Evolutionary conservation across 768 basidiomycete genomes (phyloP).

Genomic region (Saitozyma sp.): DNA sequence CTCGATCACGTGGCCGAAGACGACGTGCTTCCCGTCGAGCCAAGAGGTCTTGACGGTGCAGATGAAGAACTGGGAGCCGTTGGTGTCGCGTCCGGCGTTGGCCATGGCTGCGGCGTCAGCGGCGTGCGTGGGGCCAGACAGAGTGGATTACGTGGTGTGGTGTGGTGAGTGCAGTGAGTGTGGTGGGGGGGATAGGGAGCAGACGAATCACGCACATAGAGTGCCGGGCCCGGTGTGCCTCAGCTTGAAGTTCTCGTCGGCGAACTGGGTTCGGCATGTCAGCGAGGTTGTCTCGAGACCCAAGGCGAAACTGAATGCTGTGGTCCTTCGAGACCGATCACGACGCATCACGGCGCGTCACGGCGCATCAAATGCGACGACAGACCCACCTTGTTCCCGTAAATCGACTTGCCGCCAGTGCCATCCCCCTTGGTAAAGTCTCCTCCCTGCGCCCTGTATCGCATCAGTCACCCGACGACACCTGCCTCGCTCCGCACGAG

Average conservation of each 20-base stretch:
- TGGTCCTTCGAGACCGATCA: background rate
- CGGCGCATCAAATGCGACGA: background rate
- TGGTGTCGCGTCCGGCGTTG: conserved; percentile 91
- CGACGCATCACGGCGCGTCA: background rate
- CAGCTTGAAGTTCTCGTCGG: conserved; percentile 98
- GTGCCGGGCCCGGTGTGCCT: conserved; percentile 80
- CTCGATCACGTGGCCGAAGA: conserved; percentile 87
- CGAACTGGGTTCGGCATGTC: conserved; percentile 59
- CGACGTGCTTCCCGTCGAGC: conserved; percentile 90
- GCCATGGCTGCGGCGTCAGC: conserved; percentile 63
- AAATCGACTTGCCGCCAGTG: conserved; percentile 48
- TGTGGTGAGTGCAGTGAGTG: no score
- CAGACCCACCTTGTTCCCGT: conserved; percentile 52
- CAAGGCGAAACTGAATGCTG: background rate
- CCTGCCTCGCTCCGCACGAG: background rate
- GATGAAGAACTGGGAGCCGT: conserved; percentile 97
- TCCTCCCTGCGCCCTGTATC: conserved; percentile 72
- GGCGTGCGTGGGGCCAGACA: no score
- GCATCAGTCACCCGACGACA: background rate
- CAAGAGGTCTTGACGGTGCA: conserved; percentile 82
- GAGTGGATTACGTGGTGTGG: no score
- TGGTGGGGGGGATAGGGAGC: background rate
- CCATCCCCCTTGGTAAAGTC: conserved; percentile 69
- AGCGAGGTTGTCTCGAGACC: background rate
- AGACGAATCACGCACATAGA: conserved; percentile 28